Evolutionary conservation across 345 rosid genomes (phyloP).

Genomic region (Carallia brachiata): DNA sequence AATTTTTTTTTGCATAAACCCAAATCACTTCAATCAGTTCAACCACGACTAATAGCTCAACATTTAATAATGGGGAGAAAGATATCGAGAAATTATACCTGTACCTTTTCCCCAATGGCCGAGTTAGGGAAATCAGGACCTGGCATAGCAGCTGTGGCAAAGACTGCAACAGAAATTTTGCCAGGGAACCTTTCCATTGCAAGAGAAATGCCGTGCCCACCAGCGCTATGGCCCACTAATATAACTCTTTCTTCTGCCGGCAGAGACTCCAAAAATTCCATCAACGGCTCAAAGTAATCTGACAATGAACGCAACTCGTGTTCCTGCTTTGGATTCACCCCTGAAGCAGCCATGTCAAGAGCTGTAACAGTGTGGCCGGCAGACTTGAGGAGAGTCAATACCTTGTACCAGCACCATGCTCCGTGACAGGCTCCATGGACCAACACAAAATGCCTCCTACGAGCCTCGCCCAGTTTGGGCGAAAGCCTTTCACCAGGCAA

Average conservation of each 20-base stretch:
- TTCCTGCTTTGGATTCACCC: conserved; percentile 26
- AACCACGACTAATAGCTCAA: no score
- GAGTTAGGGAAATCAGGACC: conserved; percentile 18
- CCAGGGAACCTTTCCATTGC: conserved; percentile 39
- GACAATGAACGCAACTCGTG: conserved; percentile 10
- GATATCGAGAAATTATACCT: neutral
- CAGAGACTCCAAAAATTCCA: conserved; percentile 26
- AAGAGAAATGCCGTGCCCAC: conserved; percentile 29
- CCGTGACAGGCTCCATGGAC: conserved; percentile 35
- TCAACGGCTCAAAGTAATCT: conserved; percentile 24
- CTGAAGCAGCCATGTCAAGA: conserved; percentile 28
- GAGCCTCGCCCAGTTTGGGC: neutral
- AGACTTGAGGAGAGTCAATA: conserved; percentile 17
- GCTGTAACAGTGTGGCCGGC: conserved; percentile 30
- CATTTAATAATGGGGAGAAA: neutral
- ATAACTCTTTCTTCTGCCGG: conserved; percentile 29
- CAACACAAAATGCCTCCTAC: conserved; percentile 22
- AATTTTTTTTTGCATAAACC: no score
- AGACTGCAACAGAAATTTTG: conserved; percentile 26
- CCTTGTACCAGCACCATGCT: conserved; percentile 41
- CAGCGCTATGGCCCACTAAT: conserved; percentile 39
- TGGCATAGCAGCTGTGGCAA: conserved; percentile 29
- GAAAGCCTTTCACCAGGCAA: no score
- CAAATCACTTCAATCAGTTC: no score
- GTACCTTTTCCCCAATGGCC: conserved; percentile 27